These are phyloP conservation scores for Suillus subalutaceus DNA, from an alignment of 768 basidiomycete species.

Conservation along the genomic window DNA sequence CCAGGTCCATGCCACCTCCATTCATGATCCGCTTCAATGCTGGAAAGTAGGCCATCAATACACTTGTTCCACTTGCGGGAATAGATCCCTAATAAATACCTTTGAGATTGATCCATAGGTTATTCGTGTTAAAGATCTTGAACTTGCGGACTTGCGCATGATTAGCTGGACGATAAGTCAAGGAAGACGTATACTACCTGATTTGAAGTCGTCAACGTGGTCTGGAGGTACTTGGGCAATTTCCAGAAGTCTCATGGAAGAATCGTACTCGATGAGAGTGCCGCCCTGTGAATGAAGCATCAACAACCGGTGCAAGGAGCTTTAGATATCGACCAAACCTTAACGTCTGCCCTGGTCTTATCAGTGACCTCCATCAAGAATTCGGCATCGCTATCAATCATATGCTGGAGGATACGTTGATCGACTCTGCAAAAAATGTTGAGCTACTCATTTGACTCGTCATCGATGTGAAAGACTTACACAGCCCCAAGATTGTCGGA, in stretches of 20 bases:
- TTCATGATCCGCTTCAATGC: slow-evolving; percentile 93
- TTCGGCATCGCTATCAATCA: slow-evolving; percentile 80
- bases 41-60: slow-evolving; percentile 26
- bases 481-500: slow-evolving; percentile 95
- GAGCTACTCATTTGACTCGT: slow-evolving; percentile 8
- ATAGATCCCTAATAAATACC: slow-evolving; percentile 41
- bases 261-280: slow-evolving; percentile 90
- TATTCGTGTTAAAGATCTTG: slow-evolving; percentile 93
- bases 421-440: slow-evolving; percentile 57
- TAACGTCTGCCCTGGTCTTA: slow-evolving; percentile 89
- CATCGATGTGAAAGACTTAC: slow-evolving; percentile 43
- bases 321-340: slow-evolving; percentile 31
- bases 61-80: background rate
- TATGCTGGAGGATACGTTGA: slow-evolving; percentile 81
- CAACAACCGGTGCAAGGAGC: background rate
- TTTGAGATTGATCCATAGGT: slow-evolving; percentile 78
- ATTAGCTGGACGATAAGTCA: slow-evolving; percentile 9
- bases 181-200: slow-evolving; percentile 42
- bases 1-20: slow-evolving; percentile 82
- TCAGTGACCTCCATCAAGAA: slow-evolving; percentile 96
- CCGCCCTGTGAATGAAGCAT: slow-evolving; percentile 54
- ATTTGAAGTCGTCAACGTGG: slow-evolving; percentile 94
- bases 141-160: slow-evolving; percentile 70
- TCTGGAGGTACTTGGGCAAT: slow-evolving; percentile 94
- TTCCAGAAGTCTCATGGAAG: slow-evolving; percentile 85